Evolutionary conservation across 345 rosid species (phyloP), one percentile per base, ranked within the genome.

Genomic region (Balakata baccata): DNA sequence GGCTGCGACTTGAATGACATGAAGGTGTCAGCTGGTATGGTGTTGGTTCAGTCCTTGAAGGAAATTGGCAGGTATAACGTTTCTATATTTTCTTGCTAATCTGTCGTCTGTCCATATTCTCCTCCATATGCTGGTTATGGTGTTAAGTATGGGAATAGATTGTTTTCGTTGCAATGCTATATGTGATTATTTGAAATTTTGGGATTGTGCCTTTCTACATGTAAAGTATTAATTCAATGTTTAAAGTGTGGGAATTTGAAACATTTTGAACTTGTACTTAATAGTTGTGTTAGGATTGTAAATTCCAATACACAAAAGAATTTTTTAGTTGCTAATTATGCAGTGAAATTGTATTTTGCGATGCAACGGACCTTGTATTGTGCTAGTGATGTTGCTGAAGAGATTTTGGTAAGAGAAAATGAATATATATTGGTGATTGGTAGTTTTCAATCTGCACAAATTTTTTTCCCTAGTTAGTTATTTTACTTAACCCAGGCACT

Each of bases 11-110:
- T 85, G 10, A 68, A 60, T 60, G 92, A 87, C 29, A 81, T 85
- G 85, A 72, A 80, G 84, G 90, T 82, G 77, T 88, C 96, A 45
- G 84, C 89, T 71, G 97, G 92, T 10, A 88, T 91, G 96, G 94
- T 93, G 64, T 81, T 88, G 61, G 89, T 91, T 73, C 98, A 93
- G 84, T 89, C 97, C 39, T 77, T 91, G 84, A 86, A 84, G 65
- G 85, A 84, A 76, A 80, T 88, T 57, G 86, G 83, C 77, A 86
- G 96, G 97, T 86, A 74, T 10, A 16, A 3, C 51, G 3, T 18
- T 37, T 62, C 41, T 37, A 13, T 34, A 29, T 3, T 34, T 25
- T 58, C n/a, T 4, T 2, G 14, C 1, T 41, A 23, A 3, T 38
- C 1, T 62, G 64, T 41, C 52, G 56, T 66, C 57, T 66, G 49